Conservation (phyloP, 2,329 filamentous ascomycete genomes). For the Leptographium procerum region DNA sequence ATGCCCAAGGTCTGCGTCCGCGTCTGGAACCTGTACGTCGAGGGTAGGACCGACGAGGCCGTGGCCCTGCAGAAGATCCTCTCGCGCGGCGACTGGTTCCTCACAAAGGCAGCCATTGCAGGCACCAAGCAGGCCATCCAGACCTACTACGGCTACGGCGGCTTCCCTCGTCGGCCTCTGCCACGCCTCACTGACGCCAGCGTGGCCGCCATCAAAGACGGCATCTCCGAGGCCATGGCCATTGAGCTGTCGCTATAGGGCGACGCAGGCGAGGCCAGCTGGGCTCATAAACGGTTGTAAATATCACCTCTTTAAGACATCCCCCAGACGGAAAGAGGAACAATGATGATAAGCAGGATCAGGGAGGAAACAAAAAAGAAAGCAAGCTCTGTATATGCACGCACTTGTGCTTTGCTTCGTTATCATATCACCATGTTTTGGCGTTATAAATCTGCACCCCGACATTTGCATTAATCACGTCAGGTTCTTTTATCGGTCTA, state of each 20-base stretch:
- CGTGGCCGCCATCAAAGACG: conserved; percentile 40
- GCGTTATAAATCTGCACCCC: background rate
- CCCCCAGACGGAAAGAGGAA: too few species aligned
- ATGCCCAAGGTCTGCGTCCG: conserved; percentile 71
- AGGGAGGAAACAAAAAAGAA: background rate
- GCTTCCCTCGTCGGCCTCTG: conserved; percentile 61
- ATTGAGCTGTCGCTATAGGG: conserved; percentile 46
- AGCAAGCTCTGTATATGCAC: too few species aligned
- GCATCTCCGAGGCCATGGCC: conserved; percentile 52
- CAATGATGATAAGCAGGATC: too few species aligned
- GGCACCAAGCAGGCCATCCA: conserved; percentile 80
- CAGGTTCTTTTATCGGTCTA: background rate
- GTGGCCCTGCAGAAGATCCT: conserved; percentile 66
- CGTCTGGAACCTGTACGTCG: conserved; percentile 64
- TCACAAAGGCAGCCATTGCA: conserved; percentile 72
- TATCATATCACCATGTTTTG: background rate
- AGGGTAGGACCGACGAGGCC: conserved; percentile 66
- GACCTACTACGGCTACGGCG: conserved; percentile 72
- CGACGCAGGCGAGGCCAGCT: too few species aligned
- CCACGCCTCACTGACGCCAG: conserved; percentile 51
- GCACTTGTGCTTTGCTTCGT: too few species aligned
- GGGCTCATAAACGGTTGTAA: too few species aligned
- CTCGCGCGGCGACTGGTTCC: conserved; percentile 67
- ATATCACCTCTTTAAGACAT: too few species aligned
- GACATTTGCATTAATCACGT: background rate